phyloP scores from a whole-genome alignment of 2,329 filamentous ascomycete genomes.

The Colletotrichum sp. region DNA sequence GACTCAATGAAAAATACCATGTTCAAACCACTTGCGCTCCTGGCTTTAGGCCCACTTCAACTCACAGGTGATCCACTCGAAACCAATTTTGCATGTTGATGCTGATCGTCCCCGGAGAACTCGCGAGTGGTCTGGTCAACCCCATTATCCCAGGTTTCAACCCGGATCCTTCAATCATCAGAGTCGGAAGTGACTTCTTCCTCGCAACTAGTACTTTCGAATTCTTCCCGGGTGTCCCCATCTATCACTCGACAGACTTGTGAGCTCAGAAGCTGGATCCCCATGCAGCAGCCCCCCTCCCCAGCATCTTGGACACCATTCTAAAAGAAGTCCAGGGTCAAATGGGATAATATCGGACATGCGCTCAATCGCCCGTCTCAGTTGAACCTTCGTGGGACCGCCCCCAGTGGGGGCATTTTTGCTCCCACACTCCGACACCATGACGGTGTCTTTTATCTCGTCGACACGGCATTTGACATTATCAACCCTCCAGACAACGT shows the following conservation, averaged over 20 bases:
- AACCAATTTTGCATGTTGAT: neutral
- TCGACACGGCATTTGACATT: conserved; percentile 15
- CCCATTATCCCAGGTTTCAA: conserved; percentile 23
- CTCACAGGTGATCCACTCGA: neutral
- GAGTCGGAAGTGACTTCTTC: conserved; percentile 18
- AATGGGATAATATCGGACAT: conserved; percentile 22
- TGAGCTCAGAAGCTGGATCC: neutral
- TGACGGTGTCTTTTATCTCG: conserved; percentile 15
- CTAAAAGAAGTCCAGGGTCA: neutral
- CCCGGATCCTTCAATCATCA: conserved; percentile 18
- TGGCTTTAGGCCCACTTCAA: neutral
- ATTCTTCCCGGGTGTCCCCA: conserved; percentile 20
- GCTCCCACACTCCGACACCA: conserved; percentile 18
- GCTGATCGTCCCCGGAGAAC: neutral
- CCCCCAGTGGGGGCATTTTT: conserved; percentile 20
- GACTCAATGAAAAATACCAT: neutral
- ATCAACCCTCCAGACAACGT: conserved; percentile 22
- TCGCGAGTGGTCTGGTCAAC: conserved; percentile 1
- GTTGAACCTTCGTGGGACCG: conserved; percentile 18
- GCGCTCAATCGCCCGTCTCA: conserved; percentile 16
- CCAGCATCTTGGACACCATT: no score
- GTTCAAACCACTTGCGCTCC: neutral
- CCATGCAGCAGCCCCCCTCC: neutral
- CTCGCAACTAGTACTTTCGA: conserved; percentile 20
- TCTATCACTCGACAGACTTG: conserved; percentile 21